Evolutionary conservation across 306 rosid species (phyloP).

Genomic region (Inga laurina): DNA sequence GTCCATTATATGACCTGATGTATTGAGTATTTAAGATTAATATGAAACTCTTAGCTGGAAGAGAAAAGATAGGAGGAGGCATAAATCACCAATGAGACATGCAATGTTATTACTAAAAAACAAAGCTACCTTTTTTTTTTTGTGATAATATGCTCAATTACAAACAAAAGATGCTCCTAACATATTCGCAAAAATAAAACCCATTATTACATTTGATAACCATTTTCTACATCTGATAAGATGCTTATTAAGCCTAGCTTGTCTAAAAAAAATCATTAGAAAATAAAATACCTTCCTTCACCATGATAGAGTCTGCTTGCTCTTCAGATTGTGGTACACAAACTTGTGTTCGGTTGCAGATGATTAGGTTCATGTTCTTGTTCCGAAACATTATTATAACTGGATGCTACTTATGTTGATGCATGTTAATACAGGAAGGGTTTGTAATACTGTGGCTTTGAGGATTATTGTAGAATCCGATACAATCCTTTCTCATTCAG

Average conservation of each 20-base stretch:
- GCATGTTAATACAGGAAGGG: not conserved
- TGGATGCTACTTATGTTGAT: not conserved
- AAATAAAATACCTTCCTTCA: not conserved
- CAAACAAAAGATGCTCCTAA: no score
- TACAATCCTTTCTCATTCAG: no score
- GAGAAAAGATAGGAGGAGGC: not conserved
- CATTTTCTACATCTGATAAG: not conserved
- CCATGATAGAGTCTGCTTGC: not conserved
- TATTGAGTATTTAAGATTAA: not conserved
- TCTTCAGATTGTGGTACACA: not conserved
- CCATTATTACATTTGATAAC: not conserved
- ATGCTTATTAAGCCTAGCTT: no score
- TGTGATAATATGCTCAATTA: no score
- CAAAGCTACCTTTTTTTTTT: not conserved
- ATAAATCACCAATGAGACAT: not conserved
- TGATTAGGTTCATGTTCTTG: not conserved
- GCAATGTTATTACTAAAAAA: not conserved
- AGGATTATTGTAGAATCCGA: no score
- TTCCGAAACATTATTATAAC: not conserved
- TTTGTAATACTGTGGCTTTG: not conserved
- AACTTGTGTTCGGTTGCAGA: not conserved
- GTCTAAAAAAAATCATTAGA: not conserved
- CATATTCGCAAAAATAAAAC: not conserved
- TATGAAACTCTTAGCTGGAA: not conserved
- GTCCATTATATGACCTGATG: not conserved